Percentiles rank a stretch among this genome's conserved stretches.
phyloP scores from a whole-genome alignment of 2,329 filamentous ascomycete genomes.

The Colletotrichum sp. region DNA sequence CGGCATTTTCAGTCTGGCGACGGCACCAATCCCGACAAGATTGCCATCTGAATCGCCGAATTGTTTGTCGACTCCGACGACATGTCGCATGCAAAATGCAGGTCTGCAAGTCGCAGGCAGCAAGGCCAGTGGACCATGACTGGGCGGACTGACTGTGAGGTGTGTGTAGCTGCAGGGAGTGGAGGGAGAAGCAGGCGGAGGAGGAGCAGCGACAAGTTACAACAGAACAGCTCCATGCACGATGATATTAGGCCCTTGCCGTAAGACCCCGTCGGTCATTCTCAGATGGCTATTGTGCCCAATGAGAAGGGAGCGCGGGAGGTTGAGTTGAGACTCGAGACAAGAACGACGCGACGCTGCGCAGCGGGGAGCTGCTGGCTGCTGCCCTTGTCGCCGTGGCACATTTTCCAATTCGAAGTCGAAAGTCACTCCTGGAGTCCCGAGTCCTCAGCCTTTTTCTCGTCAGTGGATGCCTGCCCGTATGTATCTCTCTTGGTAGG shows the following conservation, averaged over 20 bases:
- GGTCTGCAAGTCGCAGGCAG: not conserved
- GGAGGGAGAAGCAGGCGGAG: not conserved
- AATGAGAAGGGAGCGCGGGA: not conserved
- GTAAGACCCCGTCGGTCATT: not conserved
- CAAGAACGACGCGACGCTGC: not conserved
- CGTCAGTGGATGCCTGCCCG: not conserved
- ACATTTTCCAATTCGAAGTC: not conserved
- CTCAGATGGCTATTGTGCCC: not conserved
- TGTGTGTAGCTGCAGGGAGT: not conserved
- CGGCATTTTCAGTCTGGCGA: not conserved
- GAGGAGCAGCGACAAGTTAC: not conserved
- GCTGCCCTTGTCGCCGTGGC: not conserved
- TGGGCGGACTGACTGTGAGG: not conserved
- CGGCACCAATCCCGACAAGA: not conserved
- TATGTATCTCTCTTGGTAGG: not conserved
- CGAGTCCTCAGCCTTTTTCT: not conserved
- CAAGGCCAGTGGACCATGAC: not conserved
- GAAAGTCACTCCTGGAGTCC: not conserved
- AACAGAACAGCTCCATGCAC: slow-evolving; percentile 5
- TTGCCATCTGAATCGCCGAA: not conserved
- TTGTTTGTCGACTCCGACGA: not conserved
- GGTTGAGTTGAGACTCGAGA: slow-evolving; percentile 13
- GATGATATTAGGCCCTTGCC: slow-evolving; percentile 2
- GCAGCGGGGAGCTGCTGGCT: not conserved
- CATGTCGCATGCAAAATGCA: slow-evolving; percentile 1